These are phyloP conservation scores for Suillus tomentosus DNA, from an alignment of 768 basidiomycete genomes.

Conservation along the genomic window DNA sequence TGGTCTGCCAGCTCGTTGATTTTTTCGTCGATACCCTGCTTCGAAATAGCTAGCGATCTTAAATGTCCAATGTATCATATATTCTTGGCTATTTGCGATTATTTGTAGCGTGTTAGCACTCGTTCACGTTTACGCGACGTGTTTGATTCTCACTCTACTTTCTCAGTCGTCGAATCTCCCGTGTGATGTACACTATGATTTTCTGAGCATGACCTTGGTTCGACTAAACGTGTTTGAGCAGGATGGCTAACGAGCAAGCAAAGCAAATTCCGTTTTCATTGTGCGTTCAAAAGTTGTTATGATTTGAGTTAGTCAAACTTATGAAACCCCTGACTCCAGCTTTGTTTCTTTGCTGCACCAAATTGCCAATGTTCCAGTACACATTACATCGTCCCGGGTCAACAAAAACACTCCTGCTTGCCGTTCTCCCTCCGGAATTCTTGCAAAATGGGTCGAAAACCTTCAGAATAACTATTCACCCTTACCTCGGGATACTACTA, in stretches of 20 bases:
- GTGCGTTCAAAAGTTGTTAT: conserved; percentile 30
- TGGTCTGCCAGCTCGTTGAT: conserved; percentile 13
- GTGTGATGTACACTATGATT: not conserved
- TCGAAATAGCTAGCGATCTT: conserved; percentile 1
- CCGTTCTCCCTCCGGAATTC: conserved; percentile 42
- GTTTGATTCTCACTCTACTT: not conserved
- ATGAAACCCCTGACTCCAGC: conserved; percentile 30
- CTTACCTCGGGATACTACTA: conserved; percentile 54
- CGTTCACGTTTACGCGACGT: not conserved
- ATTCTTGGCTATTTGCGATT: not conserved
- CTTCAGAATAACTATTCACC: conserved; percentile 47
- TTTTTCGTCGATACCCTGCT: conserved; percentile 23
- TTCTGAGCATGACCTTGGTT: not conserved
- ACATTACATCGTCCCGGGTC: conserved; percentile 22
- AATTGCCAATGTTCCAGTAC: conserved; percentile 36
- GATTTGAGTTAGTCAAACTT: conserved; percentile 2
- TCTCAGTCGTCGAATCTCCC: not conserved
- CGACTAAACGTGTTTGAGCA: not conserved
- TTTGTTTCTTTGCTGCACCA: conserved; percentile 52
- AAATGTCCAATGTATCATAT: conserved; percentile 2
- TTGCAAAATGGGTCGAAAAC: conserved; percentile 45
- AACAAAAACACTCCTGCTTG: conserved; percentile 8
- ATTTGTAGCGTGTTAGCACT: not conserved
- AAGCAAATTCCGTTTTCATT: conserved; percentile 44
- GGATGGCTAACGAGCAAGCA: conserved; percentile 4